Evolutionary conservation across 2,329 filamentous ascomycete species (phyloP).

Genomic region (Emergomyces orientalis): DNA sequence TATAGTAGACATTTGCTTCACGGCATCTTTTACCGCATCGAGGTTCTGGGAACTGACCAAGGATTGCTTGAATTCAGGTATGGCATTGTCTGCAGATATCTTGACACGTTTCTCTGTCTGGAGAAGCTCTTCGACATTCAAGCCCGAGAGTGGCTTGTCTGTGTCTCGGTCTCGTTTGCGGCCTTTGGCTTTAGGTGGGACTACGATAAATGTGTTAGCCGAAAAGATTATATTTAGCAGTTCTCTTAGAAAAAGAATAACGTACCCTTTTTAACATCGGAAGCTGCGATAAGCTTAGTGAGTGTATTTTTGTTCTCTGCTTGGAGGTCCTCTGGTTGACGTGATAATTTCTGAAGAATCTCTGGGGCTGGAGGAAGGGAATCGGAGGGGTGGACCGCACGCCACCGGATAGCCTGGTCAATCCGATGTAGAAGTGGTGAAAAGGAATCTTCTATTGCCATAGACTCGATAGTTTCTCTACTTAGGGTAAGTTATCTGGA

Average conservation of each 20-base stretch:
- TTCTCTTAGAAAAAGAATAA: not conserved
- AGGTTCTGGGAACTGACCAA: slow-evolving; percentile 54
- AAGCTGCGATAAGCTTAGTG: slow-evolving; percentile 55
- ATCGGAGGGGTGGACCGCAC: slow-evolving; percentile 64
- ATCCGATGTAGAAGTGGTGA: slow-evolving; percentile 82
- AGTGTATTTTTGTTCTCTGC: slow-evolving; percentile 50
- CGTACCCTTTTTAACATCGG: slow-evolving; percentile 73
- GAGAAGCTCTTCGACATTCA: slow-evolving; percentile 79
- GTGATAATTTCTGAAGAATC: slow-evolving; percentile 61
- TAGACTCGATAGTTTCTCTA: slow-evolving; percentile 55
- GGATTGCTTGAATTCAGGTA: slow-evolving; percentile 83
- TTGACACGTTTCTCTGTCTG: slow-evolving; percentile 44
- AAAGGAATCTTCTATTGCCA: slow-evolving; percentile 69
- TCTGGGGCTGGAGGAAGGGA: slow-evolving; percentile 54
- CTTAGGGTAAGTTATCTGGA: slow-evolving; percentile 9
- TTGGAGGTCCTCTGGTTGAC: slow-evolving; percentile 59
- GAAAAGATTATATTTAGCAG: not conserved
- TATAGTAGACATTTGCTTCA: slow-evolving; percentile 64
- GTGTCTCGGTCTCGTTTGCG: slow-evolving; percentile 57
- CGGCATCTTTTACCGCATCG: slow-evolving; percentile 55
- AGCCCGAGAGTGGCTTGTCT: slow-evolving; percentile 76
- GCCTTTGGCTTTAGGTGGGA: slow-evolving; percentile 69
- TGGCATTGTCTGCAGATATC: slow-evolving; percentile 62
- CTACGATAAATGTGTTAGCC: slow-evolving; percentile 32
- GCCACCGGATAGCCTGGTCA: slow-evolving; percentile 72